Percentiles rank a stretch among this genome's conserved stretches.
Conservation (phyloP, 306 rosid species). For the Vachellia collinsii region DNA sequence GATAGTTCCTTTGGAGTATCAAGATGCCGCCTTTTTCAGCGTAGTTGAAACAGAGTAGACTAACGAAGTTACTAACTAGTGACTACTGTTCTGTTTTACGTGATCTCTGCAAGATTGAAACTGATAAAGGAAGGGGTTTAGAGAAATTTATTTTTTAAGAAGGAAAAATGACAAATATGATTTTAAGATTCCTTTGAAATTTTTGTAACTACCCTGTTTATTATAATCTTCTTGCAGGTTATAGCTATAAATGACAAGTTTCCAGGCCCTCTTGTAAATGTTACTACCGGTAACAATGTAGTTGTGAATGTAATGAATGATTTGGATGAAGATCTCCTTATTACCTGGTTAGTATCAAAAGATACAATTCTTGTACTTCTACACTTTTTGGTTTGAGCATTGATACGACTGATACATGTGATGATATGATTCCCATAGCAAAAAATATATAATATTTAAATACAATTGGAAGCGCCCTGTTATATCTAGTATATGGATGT, state of each 20-base stretch:
- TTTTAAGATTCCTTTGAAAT: no score
- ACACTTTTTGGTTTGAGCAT: neutral
- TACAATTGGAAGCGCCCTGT: neutral
- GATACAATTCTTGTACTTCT: neutral
- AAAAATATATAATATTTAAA: neutral
- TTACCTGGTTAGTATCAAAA: constrained; percentile 68
- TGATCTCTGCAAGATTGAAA: constrained; percentile 10
- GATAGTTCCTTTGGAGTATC: constrained; percentile 17
- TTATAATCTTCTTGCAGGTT: constrained; percentile 55
- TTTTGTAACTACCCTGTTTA: constrained; percentile 22
- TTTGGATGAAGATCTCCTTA: constrained; percentile 72
- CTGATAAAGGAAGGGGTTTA: no score
- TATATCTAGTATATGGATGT: neutral
- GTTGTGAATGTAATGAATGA: constrained; percentile 66
- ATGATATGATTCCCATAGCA: neutral
- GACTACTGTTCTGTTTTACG: neutral
- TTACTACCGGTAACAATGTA: constrained; percentile 78
- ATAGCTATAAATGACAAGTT: constrained; percentile 71
- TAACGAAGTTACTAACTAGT: neutral
- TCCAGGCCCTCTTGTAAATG: constrained; percentile 83
- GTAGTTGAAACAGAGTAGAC: constrained; percentile 11
- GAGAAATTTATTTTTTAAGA: no score
- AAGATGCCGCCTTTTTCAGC: constrained; percentile 18
- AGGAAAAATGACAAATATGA: no score
- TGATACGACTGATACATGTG: neutral